Percentiles rank a stretch among this genome's conserved stretches.
Evolutionary conservation across 2,329 filamentous ascomycete genomes (phyloP).

Genomic region (Trichoderma afroharzianum): DNA sequence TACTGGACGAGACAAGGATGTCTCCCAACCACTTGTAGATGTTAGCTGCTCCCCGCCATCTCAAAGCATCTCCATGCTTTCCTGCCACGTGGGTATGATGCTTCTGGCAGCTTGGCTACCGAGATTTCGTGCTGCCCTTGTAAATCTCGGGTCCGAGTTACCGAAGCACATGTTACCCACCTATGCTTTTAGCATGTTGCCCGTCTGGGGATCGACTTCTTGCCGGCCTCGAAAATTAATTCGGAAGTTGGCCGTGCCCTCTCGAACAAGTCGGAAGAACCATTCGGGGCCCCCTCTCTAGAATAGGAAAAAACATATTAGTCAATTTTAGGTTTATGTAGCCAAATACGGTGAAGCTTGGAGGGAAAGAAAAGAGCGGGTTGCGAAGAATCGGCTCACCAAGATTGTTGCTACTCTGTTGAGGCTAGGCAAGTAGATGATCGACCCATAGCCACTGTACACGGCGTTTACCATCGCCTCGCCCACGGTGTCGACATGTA

Average conservation of each 20-base stretch:
- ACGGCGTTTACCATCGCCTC: slow-evolving; percentile 28
- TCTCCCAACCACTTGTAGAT: background rate
- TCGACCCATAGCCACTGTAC: slow-evolving; percentile 31
- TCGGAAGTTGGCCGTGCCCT: slow-evolving; percentile 13
- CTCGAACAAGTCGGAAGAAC: slow-evolving; percentile 19
- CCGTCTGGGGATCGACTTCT: slow-evolving; percentile 4
- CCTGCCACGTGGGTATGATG: background rate
- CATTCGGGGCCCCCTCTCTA: slow-evolving; percentile 23
- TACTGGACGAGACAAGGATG: background rate
- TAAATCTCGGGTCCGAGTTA: background rate
- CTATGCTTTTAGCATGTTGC: slow-evolving; percentile 7
- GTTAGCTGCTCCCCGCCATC: background rate
- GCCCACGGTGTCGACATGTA: slow-evolving; percentile 33
- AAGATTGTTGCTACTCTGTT: slow-evolving; percentile 26
- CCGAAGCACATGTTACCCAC: background rate
- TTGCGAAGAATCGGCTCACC: slow-evolving; percentile 22
- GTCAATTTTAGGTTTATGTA: background rate
- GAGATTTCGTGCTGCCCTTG: background rate
- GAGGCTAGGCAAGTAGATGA: slow-evolving; percentile 30
- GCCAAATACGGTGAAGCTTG: background rate
- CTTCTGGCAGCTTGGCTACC: background rate
- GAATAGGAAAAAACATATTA: background rate
- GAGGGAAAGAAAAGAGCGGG: background rate
- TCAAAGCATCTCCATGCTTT: background rate
- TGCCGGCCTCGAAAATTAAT: slow-evolving; percentile 15